Base-by-base conservation (phyloP, 768 basidiomycete genomes). In the Boletus reticuloceps region DNA sequence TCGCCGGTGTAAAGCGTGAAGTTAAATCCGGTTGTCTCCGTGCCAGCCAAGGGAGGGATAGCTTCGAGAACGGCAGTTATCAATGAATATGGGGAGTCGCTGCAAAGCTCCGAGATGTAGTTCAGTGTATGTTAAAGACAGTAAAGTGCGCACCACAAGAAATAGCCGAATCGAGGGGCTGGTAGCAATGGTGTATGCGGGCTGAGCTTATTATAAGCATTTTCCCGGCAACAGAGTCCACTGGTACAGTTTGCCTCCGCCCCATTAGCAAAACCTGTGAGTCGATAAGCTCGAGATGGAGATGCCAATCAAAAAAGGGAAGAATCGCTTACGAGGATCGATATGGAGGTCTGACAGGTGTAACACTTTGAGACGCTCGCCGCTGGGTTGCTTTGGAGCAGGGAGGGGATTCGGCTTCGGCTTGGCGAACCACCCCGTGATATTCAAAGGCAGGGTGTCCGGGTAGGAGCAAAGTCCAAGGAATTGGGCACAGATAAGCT, bases 301-400 rank as follows among this genome's bases (percentile, higher is more conserved):
- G 14, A 41, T 29, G 42, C 19, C 29, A 46, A 45, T 20, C 25
- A 42, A 37, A 50, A 41, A 31, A 34, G 19, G 10, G 27, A 19
- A 13, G 22, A 20, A 25, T 19, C 16, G 62, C 79, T 47, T 60
- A 86, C 88, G 79, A 38, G 88, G 84, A 67, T 91, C 89, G 48
- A 91, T 70, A 66, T 90, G 89, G 53, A 88, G 75, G 63, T 91
- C 89, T 1, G 87, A 88, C n/a, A 91, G 53, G 65, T 91, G 89
- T 54, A 91, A 69, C 0, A 90, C 83, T 65, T 88, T 89, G 41
- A 89, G 72, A 37, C 82, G 76, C 62, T 87, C 69, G 13, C 88
- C 88, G 42, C 82, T 87, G 16, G 79, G 78, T 65, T 77, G 75
- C 66, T 78, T 86, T 0, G 77, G 75, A 10, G 74, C 56, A n/a